These are phyloP conservation scores for Saccharomyces pastorianus DNA, from an alignment of 1,139 yeast species.

Conservation along the genomic window DNA sequence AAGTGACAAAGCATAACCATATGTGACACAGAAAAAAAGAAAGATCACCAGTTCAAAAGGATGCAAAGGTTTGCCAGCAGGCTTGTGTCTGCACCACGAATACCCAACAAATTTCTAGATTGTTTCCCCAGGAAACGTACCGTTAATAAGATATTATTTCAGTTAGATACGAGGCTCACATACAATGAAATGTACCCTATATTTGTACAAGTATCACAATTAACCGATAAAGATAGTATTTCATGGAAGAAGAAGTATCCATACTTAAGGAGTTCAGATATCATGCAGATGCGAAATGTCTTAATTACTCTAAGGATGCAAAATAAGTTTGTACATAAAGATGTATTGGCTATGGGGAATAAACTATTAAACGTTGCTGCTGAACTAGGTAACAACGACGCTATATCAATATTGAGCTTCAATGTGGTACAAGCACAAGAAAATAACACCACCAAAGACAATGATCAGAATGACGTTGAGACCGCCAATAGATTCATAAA, in stretches of 20 bases:
- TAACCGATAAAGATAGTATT: neutral
- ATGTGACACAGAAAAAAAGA: too few species aligned
- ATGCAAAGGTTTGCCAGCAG: neutral
- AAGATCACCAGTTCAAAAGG: neutral
- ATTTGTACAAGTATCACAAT: slow-evolving; percentile 19
- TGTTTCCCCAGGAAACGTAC: slow-evolving; percentile 53
- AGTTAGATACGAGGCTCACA: slow-evolving; percentile 50
- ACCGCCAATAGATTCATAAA: slow-evolving; percentile 59
- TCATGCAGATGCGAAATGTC: slow-evolving; percentile 61
- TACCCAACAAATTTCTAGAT: slow-evolving; percentile 31
- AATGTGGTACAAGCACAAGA: slow-evolving; percentile 24
- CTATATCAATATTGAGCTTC: slow-evolving; percentile 63
- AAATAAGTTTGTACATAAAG: slow-evolving; percentile 49
- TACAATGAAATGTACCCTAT: slow-evolving; percentile 48
- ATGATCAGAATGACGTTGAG: slow-evolving; percentile 42
- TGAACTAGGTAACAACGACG: slow-evolving; percentile 73
- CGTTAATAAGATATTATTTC: slow-evolving; percentile 54
- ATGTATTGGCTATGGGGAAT: slow-evolving; percentile 55
- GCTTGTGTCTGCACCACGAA: neutral
- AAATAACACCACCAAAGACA: slow-evolving; percentile 21
- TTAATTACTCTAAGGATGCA: slow-evolving; percentile 53
- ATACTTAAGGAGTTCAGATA: slow-evolving; percentile 33
- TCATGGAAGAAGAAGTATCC: slow-evolving; percentile 37
- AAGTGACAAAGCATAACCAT: neutral
- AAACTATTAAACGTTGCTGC: slow-evolving; percentile 75